Conservation (phyloP, 768 basidiomycete genomes). For the Amanita thiersii region DNA sequence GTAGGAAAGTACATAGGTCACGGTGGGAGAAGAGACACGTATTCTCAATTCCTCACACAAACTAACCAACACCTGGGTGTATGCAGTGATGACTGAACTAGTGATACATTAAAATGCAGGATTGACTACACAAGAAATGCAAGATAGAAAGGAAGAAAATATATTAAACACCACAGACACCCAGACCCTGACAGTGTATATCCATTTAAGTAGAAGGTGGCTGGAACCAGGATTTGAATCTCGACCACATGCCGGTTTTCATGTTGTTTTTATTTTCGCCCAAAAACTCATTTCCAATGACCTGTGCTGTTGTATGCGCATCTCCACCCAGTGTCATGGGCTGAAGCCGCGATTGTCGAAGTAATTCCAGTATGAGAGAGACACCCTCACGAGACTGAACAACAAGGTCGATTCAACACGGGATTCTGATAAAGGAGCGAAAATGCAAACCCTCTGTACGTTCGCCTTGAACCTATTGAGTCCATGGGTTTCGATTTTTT, state of each 20-base stretch:
- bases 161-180: not conserved
- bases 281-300: not conserved
- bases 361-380: slow-evolving; percentile 65
- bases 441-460: slow-evolving; percentile 61
- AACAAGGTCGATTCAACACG: slow-evolving; percentile 8
- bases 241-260: slow-evolving; percentile 25
- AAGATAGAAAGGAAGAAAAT: not conserved
- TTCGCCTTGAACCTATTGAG: slow-evolving; percentile 81
- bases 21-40: not conserved
- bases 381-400: slow-evolving; percentile 81
- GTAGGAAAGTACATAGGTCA: slow-evolving; percentile 78
- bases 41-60: no score
- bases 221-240: slow-evolving; percentile 34
- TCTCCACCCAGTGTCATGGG: slow-evolving; percentile 40
- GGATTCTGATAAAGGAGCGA: not conserved
- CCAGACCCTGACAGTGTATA: not conserved
- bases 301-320: slow-evolving; percentile 8
- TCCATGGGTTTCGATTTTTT: slow-evolving; percentile 81
- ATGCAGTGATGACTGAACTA: slow-evolving; percentile 4
- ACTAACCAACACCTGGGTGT: no score
- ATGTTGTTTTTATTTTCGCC: slow-evolving; percentile 5
- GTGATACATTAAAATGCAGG: slow-evolving; percentile 8
- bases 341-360: slow-evolving; percentile 71
- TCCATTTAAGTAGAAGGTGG: slow-evolving; percentile 16
- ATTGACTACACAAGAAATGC: not conserved